Conservation (phyloP, 2,329 filamentous ascomycete species). For the Didymellaceae sp. region DNA sequence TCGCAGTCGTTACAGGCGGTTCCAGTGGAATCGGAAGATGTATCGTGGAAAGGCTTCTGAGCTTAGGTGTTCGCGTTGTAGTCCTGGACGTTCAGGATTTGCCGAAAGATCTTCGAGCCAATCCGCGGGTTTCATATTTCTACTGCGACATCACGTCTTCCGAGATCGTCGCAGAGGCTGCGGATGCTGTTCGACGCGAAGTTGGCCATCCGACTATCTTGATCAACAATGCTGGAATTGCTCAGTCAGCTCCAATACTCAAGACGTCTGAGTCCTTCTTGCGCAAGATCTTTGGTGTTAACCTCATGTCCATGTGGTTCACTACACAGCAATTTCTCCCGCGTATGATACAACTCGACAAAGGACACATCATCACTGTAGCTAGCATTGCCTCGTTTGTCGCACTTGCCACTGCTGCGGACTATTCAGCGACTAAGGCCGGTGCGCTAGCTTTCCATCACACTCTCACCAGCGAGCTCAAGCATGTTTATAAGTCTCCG, state of each 20-base stretch:
- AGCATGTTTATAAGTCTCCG: constrained; percentile 26
- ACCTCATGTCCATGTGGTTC: constrained; percentile 25
- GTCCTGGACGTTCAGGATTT: not conserved
- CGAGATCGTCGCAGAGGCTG: constrained; percentile 5
- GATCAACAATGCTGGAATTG: constrained; percentile 29
- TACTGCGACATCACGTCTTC: constrained; percentile 14
- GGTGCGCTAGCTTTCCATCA: constrained; percentile 28
- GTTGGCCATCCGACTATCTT: constrained; percentile 22
- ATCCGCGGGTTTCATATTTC: not conserved
- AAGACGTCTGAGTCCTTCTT: constrained; percentile 7
- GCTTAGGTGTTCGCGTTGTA: not conserved
- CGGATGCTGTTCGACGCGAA: constrained; percentile 9
- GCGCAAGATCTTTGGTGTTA: constrained; percentile 24
- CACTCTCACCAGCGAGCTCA: constrained; percentile 42
- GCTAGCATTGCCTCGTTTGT: constrained; percentile 26
- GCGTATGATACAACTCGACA: constrained; percentile 25
- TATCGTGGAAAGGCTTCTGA: not conserved
- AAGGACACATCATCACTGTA: constrained; percentile 31
- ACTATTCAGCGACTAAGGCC: constrained; percentile 28
- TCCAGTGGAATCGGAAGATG: constrained; percentile 17
- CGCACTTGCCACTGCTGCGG: constrained; percentile 19
- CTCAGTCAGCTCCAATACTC: constrained; percentile 14
- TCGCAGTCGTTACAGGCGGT: constrained; percentile 23
- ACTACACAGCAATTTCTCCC: constrained; percentile 30
- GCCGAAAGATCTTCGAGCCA: not conserved